Base-by-base conservation (phyloP, 1,284 basidiomycete species). In the Boletus semigastroideus region DNA sequence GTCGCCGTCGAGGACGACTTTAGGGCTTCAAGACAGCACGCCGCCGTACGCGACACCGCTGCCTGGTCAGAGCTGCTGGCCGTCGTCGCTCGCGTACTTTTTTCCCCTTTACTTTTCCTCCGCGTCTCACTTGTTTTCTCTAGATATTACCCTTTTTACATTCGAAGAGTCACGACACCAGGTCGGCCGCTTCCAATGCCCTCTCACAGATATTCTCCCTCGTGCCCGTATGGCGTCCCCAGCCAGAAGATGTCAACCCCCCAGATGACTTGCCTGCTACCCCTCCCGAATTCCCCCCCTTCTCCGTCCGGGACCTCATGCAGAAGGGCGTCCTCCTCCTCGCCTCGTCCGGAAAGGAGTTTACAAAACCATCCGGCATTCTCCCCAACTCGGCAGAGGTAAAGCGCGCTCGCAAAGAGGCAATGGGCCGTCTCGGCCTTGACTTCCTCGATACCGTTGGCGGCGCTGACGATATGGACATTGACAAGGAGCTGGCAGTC, bases 261-360 rank as follows among this genome's bases (percentile, higher is more conserved):
- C 49, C 51, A 0, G 25, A 27, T 13, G 70, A 73, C 47, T 66
- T 60, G 19, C 57, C 71, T 14, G 48, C 59, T 8, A 56, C 67
- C 22, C 61, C 74, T 14, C 80, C 87, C 2, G 80, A 84, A 2
- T 88, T 89, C 63, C 81, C 88, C 25, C 74, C 57, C 3, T 89
- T 91, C 62, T 91, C 89, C 13, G 83, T 94, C 3, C 76, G 80
- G 51, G 83, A 88, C 49, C 78, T 94, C 27, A 80, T 94, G 57
- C 72, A 82, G 28, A 86, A 85, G 49, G 88, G 88, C 25, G 87
- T 83, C 37, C 80, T 90, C 14, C 79, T 95, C 1, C 77, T 95
- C 1, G 87, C 92, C 1, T 94, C 92, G 1, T 92, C 91, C 0
- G 92, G 93, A 3, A 92, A 90, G 60, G 92, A 95, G 68, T 95